Percentiles rank a stretch among this genome's conserved stretches.
Conservation (phyloP, 768 basidiomycete genomes). For the Rhodotorula toruloides region DNA sequence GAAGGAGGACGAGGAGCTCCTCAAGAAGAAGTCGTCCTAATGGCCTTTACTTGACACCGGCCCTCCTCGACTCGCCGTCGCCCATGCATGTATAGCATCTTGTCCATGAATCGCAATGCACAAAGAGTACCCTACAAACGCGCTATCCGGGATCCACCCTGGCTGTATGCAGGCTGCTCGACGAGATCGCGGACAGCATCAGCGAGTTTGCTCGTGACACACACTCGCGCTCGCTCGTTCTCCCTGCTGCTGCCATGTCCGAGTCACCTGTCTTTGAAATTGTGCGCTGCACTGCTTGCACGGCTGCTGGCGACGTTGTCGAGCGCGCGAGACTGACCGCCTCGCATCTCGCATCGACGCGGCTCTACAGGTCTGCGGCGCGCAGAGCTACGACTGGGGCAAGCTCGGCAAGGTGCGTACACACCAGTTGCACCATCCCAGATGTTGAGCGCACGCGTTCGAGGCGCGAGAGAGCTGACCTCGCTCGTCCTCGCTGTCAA, state of each 20-base stretch:
- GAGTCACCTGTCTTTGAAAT: constrained; percentile 26
- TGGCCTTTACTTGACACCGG: too few species aligned
- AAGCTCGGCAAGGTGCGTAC: constrained; percentile 60
- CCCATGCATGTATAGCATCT: neutral
- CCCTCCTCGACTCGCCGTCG: neutral
- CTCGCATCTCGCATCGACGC: neutral
- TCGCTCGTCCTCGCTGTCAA: too few species aligned
- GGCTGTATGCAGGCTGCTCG: too few species aligned
- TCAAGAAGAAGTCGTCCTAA: constrained; percentile 10
- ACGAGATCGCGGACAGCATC: neutral
- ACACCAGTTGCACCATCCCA: too few species aligned
- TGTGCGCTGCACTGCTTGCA: neutral
- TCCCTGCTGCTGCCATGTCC: constrained; percentile 6
- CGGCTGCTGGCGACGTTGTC: neutral
- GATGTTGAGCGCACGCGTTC: neutral
- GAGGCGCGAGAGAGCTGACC: neutral
- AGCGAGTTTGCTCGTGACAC: too few species aligned
- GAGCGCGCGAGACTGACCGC: neutral
- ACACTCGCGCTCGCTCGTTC: too few species aligned
- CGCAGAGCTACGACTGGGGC: constrained; percentile 93
- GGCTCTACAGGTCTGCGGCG: constrained; percentile 53
- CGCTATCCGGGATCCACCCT: too few species aligned
- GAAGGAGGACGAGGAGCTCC: neutral
- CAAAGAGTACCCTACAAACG: too few species aligned
- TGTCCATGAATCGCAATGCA: too few species aligned